Conservation (phyloP, 2,329 filamentous ascomycete genomes). For the Aureobasidium mangrovei region DNA sequence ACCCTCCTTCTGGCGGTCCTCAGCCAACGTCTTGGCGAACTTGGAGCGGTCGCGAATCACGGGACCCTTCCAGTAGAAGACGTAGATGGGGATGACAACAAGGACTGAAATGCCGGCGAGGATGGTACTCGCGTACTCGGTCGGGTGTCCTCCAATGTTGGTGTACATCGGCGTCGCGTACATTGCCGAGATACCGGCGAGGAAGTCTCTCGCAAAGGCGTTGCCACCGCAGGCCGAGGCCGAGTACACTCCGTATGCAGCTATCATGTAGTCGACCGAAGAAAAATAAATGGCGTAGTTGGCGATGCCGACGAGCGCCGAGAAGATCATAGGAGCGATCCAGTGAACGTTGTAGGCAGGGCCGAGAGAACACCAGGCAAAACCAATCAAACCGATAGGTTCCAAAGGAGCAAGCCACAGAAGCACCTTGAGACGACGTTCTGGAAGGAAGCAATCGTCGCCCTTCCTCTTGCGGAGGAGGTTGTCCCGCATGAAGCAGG, state of each 20-base stretch:
- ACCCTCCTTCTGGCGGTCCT: conserved; percentile 23
- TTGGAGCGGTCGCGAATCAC: conserved; percentile 39
- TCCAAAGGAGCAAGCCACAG: conserved; percentile 53
- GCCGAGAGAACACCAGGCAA: conserved; percentile 59
- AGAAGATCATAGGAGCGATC: conserved; percentile 59
- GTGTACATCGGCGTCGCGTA: conserved; percentile 49
- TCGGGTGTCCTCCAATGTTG: conserved; percentile 22
- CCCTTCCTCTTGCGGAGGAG: conserved; percentile 38
- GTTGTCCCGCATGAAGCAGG: conserved; percentile 42
- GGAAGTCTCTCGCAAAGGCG: conserved; percentile 63
- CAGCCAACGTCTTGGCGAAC: conserved; percentile 39
- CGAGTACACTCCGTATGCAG: conserved; percentile 62
- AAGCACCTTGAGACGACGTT: conserved; percentile 57
- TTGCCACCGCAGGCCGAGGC: conserved; percentile 70
- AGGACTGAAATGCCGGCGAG: conserved; percentile 43
- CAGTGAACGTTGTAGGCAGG: conserved; percentile 49
- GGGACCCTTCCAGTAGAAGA: conserved; percentile 47
- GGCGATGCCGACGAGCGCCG: conserved; percentile 59
- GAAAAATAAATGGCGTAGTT: conserved; percentile 40
- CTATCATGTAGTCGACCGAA: conserved; percentile 54
- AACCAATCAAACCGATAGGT: conserved; percentile 60
- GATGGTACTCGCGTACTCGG: conserved; percentile 45
- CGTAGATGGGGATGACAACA: conserved; percentile 45
- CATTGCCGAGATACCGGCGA: conserved; percentile 63
- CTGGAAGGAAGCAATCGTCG: conserved; percentile 45